Evolutionary conservation across 1,284 basidiomycete species (phyloP), one percentile per base, ranked within the genome.

Genomic region (Takashimella koratensis): DNA sequence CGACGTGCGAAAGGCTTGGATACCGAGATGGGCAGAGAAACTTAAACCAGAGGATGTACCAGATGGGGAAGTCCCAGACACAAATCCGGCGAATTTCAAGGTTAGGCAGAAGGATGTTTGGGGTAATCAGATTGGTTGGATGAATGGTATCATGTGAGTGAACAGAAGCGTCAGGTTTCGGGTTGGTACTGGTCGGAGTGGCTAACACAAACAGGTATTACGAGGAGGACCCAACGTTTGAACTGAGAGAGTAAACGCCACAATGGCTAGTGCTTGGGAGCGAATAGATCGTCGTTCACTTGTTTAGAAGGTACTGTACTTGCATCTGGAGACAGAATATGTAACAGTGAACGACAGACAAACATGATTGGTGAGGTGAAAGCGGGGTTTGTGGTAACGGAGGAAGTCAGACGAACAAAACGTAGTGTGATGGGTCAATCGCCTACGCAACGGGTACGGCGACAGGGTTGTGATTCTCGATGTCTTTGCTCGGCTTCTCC

Each of bases 91-190:
- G 2, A 56, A 63, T 23, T 67, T 60, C 51, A 47, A 61, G 50
- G 50, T 57, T 16, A 66, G 58, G 50, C 52, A 54, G 23, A 46
- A 54, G 51, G 68, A 71, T 60, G 60, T 53, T n/a, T 71, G 63
- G 63, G 67, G 64, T 1, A 71, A 71, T 50, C 59, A 59, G 55
- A 67, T 71, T 47, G 65, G 64, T 5, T 71, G 66, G 64, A 59
- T 54, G 40, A 41, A 45, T 39, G 64, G 59, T 11, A 53, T 53
- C 44, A 66, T 71, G 68, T 70, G 43, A 53, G 59, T 60, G 11
- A 56, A 44, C 64, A 66, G 46, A 46, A 57, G 40, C 12, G 20
- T 21, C 26, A 23, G 6, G 43, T 43, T 43, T 19, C 12, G 19
- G 19, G 36, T 40, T 40, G 36, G n/a, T 40, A 40, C n/a, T 40